A percentile compares a stretch with the other conserved stretches of the same genome.
phyloP scores from a whole-genome alignment of 129 eudicot species.

The Scalesia atractyloides region DNA sequence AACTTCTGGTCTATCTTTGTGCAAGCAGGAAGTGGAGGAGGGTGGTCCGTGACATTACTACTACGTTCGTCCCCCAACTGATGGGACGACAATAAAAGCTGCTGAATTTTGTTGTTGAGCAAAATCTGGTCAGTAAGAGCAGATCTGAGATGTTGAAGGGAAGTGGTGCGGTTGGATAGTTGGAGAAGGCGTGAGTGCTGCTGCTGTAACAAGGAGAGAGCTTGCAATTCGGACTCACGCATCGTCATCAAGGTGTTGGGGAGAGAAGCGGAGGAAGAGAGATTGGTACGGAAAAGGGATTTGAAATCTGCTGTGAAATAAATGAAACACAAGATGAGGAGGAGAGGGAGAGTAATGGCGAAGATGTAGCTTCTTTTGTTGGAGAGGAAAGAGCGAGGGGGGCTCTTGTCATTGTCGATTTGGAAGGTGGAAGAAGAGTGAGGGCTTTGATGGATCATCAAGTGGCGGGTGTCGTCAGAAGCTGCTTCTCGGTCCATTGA shows the following conservation, averaged over 20 bases:
- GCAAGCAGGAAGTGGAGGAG: slow-evolving; percentile 44
- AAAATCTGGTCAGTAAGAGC: slow-evolving; percentile 54
- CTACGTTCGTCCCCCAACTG: slow-evolving; percentile 26
- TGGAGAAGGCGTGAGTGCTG: slow-evolving; percentile 67
- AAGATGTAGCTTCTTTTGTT: slow-evolving; percentile 70
- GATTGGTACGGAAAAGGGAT: slow-evolving; percentile 44
- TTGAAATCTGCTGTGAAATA: slow-evolving; percentile 64
- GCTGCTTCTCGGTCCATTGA: slow-evolving; percentile 51
- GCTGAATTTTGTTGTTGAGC: slow-evolving; percentile 68
- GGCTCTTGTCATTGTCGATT: slow-evolving; percentile 43
- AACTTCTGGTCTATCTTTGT: slow-evolving; percentile 48
- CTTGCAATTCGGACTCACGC: no score
- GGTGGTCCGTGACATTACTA: slow-evolving; percentile 37
- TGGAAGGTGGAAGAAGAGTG: slow-evolving; percentile 50
- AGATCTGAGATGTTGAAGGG: slow-evolving; percentile 39
- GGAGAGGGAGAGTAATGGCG: slow-evolving; percentile 54
- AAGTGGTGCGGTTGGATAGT: slow-evolving; percentile 28
- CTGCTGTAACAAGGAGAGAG: slow-evolving; percentile 58
- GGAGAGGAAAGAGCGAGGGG: slow-evolving; percentile 29
- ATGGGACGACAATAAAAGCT: slow-evolving; percentile 58
- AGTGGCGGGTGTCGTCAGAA: slow-evolving; percentile 61
- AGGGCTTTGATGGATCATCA: slow-evolving; percentile 42
- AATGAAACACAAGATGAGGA: slow-evolving; percentile 48
- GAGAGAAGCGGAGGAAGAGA: slow-evolving; percentile 24
- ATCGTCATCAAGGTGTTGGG: slow-evolving; percentile 50